Conservation (phyloP, 345 rosid species). For the Alliaria petiolata region DNA sequence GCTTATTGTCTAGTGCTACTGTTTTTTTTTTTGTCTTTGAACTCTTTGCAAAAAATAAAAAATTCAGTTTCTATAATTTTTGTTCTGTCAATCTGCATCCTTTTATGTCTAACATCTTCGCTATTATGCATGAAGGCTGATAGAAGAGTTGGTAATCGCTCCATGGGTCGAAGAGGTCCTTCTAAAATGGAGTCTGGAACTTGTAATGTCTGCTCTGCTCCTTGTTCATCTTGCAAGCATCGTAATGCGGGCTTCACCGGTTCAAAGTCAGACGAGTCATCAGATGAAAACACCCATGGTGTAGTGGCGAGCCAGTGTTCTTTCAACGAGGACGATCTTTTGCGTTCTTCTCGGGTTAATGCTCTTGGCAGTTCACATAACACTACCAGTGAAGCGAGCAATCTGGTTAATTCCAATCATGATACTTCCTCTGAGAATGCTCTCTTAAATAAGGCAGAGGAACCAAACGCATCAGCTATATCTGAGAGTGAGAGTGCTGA, state of each 20-base stretch:
- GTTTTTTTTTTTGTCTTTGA: neutral
- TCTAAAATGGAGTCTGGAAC: conserved; percentile 59
- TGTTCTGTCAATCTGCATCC: neutral
- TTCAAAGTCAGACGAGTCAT: conserved; percentile 51
- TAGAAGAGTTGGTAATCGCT: conserved; percentile 12
- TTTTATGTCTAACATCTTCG: neutral
- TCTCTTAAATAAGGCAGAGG: conserved; percentile 36
- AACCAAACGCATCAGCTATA: conserved; percentile 35
- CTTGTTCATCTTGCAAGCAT: conserved; percentile 88
- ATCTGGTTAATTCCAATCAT: conserved; percentile 45
- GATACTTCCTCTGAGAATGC: conserved; percentile 52
- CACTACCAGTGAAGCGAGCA: conserved; percentile 52
- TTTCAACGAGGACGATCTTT: conserved; percentile 40
- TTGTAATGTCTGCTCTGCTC: conserved; percentile 70
- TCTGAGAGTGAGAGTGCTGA: conserved; percentile 61
- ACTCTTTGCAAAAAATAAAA: neutral
- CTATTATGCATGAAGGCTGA: conserved; percentile 23
- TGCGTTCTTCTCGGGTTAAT: conserved; percentile 25
- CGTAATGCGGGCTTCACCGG: conserved; percentile 41
- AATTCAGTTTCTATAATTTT: too few relatives aligned
- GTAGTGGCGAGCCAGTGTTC: conserved; percentile 54
- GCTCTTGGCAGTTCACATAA: conserved; percentile 34
- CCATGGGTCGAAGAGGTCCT: conserved; percentile 41
- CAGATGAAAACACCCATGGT: conserved; percentile 58
- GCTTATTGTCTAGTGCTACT: neutral